Conservation (phyloP, 306 rosid species). For the Begonia loranthoides region DNA sequence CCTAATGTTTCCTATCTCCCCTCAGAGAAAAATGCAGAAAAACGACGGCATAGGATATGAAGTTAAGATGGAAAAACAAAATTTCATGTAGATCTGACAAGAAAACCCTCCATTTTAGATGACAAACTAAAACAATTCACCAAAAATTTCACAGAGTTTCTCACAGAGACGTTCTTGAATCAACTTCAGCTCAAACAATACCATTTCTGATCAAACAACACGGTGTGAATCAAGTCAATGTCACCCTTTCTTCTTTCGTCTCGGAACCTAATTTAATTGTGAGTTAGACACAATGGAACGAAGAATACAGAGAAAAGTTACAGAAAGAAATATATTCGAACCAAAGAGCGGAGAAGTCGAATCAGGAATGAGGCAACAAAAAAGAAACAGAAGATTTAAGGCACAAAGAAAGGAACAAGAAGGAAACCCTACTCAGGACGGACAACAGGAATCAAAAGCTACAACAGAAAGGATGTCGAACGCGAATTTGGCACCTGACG, state of each 20-base stretch:
- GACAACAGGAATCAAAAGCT: slow-evolving; percentile 8
- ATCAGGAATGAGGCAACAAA: background rate
- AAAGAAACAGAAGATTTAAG: background rate
- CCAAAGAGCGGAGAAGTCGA: background rate
- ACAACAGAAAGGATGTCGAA: background rate
- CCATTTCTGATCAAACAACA: background rate
- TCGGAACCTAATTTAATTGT: too few species aligned
- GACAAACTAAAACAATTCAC: slow-evolving; percentile 92
- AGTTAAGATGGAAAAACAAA: background rate
- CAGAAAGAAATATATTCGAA: background rate
- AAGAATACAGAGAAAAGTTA: background rate
- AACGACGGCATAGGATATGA: background rate
- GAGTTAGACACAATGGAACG: too few species aligned
- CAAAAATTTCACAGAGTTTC: slow-evolving; percentile 80
- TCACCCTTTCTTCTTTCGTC: too few species aligned
- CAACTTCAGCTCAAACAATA: slow-evolving; percentile 22
- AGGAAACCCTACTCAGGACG: slow-evolving; percentile 36
- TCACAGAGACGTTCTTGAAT: slow-evolving; percentile 19
- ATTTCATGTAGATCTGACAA: slow-evolving; percentile 22
- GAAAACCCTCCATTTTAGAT: slow-evolving; percentile 86
- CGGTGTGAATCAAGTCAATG: slow-evolving; percentile 1
- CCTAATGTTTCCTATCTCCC: background rate
- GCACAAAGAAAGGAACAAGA: background rate
- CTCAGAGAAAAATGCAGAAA: background rate
- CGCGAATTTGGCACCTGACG: too few species aligned